Evolutionary conservation across 2,329 filamentous ascomycete species (phyloP), one percentile per base, ranked within the genome.

Genomic region (Paracorniculantispora psalliotae): DNA sequence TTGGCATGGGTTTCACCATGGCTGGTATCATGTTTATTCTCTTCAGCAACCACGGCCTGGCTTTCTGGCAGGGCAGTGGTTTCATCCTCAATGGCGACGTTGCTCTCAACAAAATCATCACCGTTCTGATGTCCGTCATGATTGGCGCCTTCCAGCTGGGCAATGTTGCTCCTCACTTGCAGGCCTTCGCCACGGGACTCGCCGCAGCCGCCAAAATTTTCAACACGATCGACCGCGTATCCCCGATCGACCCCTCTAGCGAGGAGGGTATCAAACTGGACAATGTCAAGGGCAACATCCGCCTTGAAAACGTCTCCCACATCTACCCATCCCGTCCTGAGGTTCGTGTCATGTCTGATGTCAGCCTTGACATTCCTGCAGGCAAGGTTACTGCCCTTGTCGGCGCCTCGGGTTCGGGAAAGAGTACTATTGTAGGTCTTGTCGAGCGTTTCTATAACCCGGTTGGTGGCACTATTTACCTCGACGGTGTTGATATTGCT

Each of bases 381-480:
- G 92, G 93, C 21, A 96, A 96, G 76, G 92, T 90, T 19, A 96
- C 93, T 2, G 94, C 94, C 1, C 78, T 99, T 8, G 94, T 99
- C 6, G 94, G 94, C 60, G 91, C 93, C 0, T 97, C 93, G 12
- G 94, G 93, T 12, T 96, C 90, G 41, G 94, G 94, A 50, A 99
- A 97, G 75, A 93, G 89, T 67, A 97, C 94, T 0, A 92, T 97
- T 62, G 89, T 97, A 28, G 93, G 93, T 13, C 79, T 99, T 21
- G 86, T 97, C 1, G 93, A 97, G 74, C 85, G 94, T 19, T 97
- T 97, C 72, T 99, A 99, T 71, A 86, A 92, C 59, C 93, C 93
- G 0, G 90, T 97, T 35, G 83, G 83, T 30, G 94, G 94, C 23
- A 75, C 82, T 21, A 86, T 97, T 1, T 81, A 87, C 61, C 78